Evolutionary conservation across 2,329 filamentous ascomycete genomes (phyloP).

Genomic region (Ampelomyces quisqualis): DNA sequence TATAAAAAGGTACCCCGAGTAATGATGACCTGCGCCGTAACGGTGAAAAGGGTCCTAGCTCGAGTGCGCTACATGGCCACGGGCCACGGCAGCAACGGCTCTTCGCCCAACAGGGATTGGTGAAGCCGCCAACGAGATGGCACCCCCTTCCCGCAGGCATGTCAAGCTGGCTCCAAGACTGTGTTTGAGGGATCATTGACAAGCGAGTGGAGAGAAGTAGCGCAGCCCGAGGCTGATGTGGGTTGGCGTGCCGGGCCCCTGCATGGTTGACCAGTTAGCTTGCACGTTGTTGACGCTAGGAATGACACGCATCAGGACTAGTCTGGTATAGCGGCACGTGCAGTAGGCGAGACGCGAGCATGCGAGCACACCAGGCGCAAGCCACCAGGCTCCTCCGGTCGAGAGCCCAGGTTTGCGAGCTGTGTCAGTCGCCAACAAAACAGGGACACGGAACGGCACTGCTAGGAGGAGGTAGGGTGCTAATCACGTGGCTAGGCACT

Average conservation of each 20-base stretch:
- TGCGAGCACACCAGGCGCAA: too few species aligned
- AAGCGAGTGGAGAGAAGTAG: constrained; percentile 3
- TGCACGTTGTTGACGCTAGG: constrained; percentile 5
- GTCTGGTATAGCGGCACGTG: constrained; percentile 4
- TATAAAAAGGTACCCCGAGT: constrained; percentile 7
- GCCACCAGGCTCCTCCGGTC: too few species aligned
- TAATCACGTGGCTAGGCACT: too few species aligned
- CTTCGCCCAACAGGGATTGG: neutral
- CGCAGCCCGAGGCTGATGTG: constrained; percentile 1
- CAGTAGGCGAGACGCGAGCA: too few species aligned
- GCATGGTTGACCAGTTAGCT: too few species aligned
- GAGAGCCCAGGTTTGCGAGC: too few species aligned
- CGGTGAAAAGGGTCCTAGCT: too few species aligned
- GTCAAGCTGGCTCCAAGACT: neutral
- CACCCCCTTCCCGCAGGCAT: neutral
- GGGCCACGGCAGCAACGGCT: constrained; percentile 5
- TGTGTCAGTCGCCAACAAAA: too few species aligned
- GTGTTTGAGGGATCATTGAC: constrained; percentile 3
- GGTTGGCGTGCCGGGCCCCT: neutral
- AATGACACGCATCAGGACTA: neutral
- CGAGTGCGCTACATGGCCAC: too few species aligned
- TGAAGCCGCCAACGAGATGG: neutral
- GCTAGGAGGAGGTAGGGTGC: too few species aligned
- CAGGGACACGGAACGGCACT: too few species aligned
- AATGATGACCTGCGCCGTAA: too few species aligned